These are phyloP conservation scores for Colletotrichum sp. DNA, from an alignment of 2,329 filamentous ascomycete species.

Conservation along the genomic window DNA sequence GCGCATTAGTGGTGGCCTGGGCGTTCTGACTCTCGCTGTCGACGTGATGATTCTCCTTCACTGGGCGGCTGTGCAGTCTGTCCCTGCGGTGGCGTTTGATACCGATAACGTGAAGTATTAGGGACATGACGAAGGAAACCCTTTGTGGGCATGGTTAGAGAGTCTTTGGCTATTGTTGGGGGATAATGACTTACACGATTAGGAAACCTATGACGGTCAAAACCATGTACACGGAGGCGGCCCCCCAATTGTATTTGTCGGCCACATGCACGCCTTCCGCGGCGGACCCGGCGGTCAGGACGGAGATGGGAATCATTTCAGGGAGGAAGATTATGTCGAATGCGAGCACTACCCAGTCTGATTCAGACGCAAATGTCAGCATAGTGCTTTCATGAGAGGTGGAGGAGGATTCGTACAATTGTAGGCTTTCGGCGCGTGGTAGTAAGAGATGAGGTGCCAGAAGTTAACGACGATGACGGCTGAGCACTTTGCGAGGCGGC, in stretches of 20 bases:
- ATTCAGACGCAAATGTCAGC: slow-evolving; percentile 21
- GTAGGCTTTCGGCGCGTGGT: slow-evolving; percentile 44
- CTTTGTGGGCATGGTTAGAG: slow-evolving; percentile 29
- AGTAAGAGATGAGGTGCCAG: slow-evolving; percentile 53
- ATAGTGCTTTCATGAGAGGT: background rate
- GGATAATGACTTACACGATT: slow-evolving; percentile 42
- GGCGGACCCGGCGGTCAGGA: too few species aligned
- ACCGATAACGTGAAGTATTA: slow-evolving; percentile 45
- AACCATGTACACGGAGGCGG: slow-evolving; percentile 16
- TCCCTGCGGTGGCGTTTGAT: slow-evolving; percentile 49
- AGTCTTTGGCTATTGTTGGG: background rate
- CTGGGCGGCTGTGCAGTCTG: slow-evolving; percentile 40
- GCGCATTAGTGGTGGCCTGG: background rate
- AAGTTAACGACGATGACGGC: slow-evolving; percentile 48
- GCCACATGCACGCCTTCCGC: too few species aligned
- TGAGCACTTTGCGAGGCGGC: slow-evolving; percentile 35
- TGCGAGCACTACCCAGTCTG: slow-evolving; percentile 52
- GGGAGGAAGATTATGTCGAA: slow-evolving; percentile 44
- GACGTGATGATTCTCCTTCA: background rate
- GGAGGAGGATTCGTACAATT: slow-evolving; percentile 35
- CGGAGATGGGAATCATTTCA: background rate
- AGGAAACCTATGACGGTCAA: slow-evolving; percentile 46
- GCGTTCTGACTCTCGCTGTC: slow-evolving; percentile 28
- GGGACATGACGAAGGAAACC: slow-evolving; percentile 44
- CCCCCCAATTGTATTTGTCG: too few species aligned